Base-by-base conservation (phyloP, 305 asterid genomes). In the Fraxinus greggii region DNA sequence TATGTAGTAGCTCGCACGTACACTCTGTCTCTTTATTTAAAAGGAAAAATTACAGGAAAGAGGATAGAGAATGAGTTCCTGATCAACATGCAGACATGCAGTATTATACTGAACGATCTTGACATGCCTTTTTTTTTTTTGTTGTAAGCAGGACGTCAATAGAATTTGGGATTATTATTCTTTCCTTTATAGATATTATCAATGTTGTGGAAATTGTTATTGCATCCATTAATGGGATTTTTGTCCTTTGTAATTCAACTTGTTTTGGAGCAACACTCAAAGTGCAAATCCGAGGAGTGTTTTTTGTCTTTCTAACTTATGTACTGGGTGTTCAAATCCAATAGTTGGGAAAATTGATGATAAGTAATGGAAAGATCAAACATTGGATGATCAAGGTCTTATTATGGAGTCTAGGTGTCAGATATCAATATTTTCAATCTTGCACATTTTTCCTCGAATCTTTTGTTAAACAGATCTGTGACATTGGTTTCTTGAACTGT, bases 381-480 rank as follows among this genome's bases (percentile, higher is more conserved):
- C 45, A 63, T 65, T 31, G 28, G 81, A 83, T 79, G 75, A 17
- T 26, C 79, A 80, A 35, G 28, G 56, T 24, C 15, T n/a, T 2
- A 63, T 21, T 7, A 45, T 31, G 70, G 10, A 65, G 77, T 51
- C 78, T 67, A 29, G 21, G 33, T 70, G 24, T 28, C 5, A 33
- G 73, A 9, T 69, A n/a, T 56, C 78, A 26, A 69, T 31, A 48
- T 4, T 3, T 77, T 59, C 56, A 17, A 17, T 15, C 9, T 59
- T 59, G 69, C 15, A 23, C 40, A 8, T 31, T 77, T 73, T 36
- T 15, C 17, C 51, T 69, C 36, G 32, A 61, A 21, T 2, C 26
- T 59, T 59, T 59, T 59, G 12, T 21, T 59, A 3, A 21, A 21
- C 0, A 0, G 29, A 59, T 19, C 13, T 6, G 28, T 7, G 13